These are phyloP conservation scores for Nothopassalora personata DNA, from an alignment of 2,329 filamentous ascomycete genomes.

Conservation along the genomic window DNA sequence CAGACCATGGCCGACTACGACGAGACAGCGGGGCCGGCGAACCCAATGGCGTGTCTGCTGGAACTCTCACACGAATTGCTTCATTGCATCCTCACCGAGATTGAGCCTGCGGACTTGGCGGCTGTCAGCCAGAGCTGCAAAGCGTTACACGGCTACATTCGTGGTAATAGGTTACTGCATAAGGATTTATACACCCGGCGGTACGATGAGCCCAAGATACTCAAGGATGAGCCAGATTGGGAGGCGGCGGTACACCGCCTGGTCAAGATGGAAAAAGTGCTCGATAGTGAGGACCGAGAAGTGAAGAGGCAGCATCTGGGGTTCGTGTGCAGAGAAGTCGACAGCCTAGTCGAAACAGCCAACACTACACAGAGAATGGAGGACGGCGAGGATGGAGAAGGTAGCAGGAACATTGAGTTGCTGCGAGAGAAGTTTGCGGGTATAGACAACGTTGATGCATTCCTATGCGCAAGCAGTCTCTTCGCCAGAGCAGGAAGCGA, in stretches of 20 bases:
- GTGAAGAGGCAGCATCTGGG: constrained; percentile 38
- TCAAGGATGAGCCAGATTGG: constrained; percentile 32
- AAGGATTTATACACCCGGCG: constrained; percentile 56
- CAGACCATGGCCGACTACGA: neutral
- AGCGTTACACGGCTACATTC: constrained; percentile 50
- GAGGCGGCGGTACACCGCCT: constrained; percentile 33
- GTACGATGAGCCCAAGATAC: constrained; percentile 26
- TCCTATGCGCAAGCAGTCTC: constrained; percentile 60
- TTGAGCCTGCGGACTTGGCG: constrained; percentile 54
- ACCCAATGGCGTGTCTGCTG: constrained; percentile 35
- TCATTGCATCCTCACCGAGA: constrained; percentile 54
- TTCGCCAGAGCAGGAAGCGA: constrained; percentile 52
- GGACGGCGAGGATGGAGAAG: constrained; percentile 25
- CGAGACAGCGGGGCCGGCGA: neutral
- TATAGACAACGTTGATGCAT: constrained; percentile 51
- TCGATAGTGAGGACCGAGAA: constrained; percentile 38
- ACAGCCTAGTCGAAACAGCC: constrained; percentile 22
- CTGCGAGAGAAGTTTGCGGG: constrained; percentile 40
- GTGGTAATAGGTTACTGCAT: constrained; percentile 55
- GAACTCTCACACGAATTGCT: constrained; percentile 59
- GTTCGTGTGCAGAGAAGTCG: constrained; percentile 24
- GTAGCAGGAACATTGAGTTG: constrained; percentile 44
- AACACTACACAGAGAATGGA: constrained; percentile 36
- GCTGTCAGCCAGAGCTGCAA: constrained; percentile 50
- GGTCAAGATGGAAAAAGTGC: constrained; percentile 41